Base-by-base conservation (phyloP, 768 basidiomycete genomes). In the Leccinellum luteum region DNA sequence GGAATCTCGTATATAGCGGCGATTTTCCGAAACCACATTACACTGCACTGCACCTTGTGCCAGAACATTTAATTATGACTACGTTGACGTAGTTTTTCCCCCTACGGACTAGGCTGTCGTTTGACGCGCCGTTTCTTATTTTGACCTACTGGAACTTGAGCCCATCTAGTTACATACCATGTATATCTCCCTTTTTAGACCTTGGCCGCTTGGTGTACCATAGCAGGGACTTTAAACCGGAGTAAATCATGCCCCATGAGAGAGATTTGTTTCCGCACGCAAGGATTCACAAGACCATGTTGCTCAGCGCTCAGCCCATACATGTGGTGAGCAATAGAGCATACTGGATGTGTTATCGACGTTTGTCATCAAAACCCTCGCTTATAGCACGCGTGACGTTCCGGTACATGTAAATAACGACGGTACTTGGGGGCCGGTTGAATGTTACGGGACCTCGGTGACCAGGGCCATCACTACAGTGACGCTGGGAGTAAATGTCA, bases 41-140 rank as follows among this genome's bases (percentile, higher is more conserved):
- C 81, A 25, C 81, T 94, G 68, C 76, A 85, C 62, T 94, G 92
- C 82, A 82, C 85, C 51, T 77, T 94, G 74, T 94, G 92, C 82
- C 84, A 84, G 79, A 89, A 80, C 75, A 91, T 93, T 71, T 92
- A 86, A 87, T 72, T 2, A 19, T 17, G 74, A 79, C 52, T 32
- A 49, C n/a, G n/a, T 53, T 54, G 48, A 56, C 59, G 38, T 48
- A 58, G 52, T 48, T 15, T 59, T n/a, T 23, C 48, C 48, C 45
- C 51, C 48, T n/a, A 55, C 48, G 63, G 64, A 61, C 53, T 58
- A 1, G 49, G 47, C 21, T 21, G 17, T 50, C 43, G 17, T 21
- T 55, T 41, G 12, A 48, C 50, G 55, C 53, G 48, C 58, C 53
- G 48, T 50, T 55, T 51, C 31, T 48, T 56, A 50, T 56, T 55